phyloP scores from a whole-genome alignment of 257 asterid genomes.

The Fraxinus cuspidata region DNA sequence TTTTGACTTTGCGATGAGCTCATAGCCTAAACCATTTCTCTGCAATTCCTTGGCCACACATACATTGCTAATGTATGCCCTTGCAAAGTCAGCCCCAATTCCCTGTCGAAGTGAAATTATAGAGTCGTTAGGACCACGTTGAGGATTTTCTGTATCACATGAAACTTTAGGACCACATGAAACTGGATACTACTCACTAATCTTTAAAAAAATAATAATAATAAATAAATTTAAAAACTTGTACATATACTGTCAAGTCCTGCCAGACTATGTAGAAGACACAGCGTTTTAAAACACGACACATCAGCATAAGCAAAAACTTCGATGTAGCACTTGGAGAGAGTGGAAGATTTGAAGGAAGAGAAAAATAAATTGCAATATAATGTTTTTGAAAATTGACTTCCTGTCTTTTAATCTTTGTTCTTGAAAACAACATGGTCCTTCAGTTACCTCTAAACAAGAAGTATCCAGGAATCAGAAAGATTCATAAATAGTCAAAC shows the following conservation, averaged over 20 bases:
- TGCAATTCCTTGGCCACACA: constrained; percentile 87
- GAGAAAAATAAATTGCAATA: not conserved
- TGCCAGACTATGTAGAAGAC: not conserved
- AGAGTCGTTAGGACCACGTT: constrained; percentile 13
- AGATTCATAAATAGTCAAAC: not conserved
- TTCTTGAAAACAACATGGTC: not conserved
- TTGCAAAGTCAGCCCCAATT: constrained; percentile 83
- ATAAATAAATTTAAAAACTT: too few species aligned
- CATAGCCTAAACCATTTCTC: constrained; percentile 78
- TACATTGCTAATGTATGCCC: constrained; percentile 89
- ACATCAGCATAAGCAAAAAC: not conserved
- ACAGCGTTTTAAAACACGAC: too few species aligned
- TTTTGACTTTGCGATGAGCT: constrained; percentile 66
- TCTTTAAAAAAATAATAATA: too few species aligned
- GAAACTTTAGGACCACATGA: constrained; percentile 1
- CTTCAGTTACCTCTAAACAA: not conserved
- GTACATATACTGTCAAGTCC: not conserved
- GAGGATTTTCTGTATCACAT: constrained; percentile 18
- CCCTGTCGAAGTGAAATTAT: constrained; percentile 54
- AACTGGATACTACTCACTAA: not conserved
- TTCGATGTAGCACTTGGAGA: not conserved
- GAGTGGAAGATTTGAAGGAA: not conserved
- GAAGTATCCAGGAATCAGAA: not conserved
- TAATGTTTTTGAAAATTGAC: not conserved
- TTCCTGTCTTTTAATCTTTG: not conserved